Evolutionary conservation across 2,329 filamentous ascomycete species (phyloP), one percentile per base, ranked within the genome.

Genomic region (Paracoccidioides lutzii): DNA sequence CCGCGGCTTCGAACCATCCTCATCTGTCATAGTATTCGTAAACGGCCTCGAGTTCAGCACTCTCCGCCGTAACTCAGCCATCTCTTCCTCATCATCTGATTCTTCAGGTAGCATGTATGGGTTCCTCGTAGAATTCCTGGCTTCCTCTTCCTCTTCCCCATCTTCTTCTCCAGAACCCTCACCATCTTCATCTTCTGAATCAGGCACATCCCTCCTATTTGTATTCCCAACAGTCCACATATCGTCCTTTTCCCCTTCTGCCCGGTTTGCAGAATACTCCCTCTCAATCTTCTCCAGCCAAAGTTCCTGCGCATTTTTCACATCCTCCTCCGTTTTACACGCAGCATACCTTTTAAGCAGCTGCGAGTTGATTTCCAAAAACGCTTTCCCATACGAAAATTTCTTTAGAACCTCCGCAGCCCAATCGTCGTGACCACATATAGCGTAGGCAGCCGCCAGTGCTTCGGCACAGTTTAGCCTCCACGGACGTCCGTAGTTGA

Each of bases 401-500:
- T 88, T 86, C 60, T 81, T 81, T 33, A 98, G 73, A 0, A 95
- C 82, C 59, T 88, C 81, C 66, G 86, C 82, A 0, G 93, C 91
- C 93, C 93, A 98, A 52, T 96, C 91, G 5, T 80, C 70, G 65
- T 93, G 88, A 4, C 93, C 89, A 64, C 91, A 97, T 60, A 98
- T 98, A 65, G 81, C 88, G 67, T 95, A 98, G 28, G 88, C 88
- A 3, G 93, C 91, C 0, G 90, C 93, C 49, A 98, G 76, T 3
- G 93, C 93, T 75, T 98, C 93, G 35, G 90, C 93, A 65, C 93
- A 98, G 71, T 98, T 98, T 59, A 98, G 71, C 55, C 90, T 79
- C 88, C 90, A 96, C 4, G 93, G 93, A 66, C 88, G 88, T 58
- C 93, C 93, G 73, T 98, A 98, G 74, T 98, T 98, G 66, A 96